Evolutionary conservation across 1,284 basidiomycete genomes (phyloP).

Genomic region (Trichosporon sp.): DNA sequence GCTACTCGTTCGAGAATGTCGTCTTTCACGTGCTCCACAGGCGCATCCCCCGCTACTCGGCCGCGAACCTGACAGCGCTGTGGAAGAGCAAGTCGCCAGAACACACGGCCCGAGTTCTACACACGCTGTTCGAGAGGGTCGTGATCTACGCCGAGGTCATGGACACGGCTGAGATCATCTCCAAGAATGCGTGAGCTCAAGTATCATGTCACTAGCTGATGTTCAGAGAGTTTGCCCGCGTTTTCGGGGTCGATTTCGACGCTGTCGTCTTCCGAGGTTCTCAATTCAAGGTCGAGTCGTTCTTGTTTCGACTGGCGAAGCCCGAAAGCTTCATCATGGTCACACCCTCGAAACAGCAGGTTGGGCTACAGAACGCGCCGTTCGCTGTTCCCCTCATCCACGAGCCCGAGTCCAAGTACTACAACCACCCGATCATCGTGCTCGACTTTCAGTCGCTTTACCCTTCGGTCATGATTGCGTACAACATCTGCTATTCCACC

Average conservation of each 20-base stretch:
- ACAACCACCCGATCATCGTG: slow-evolving; percentile 83
- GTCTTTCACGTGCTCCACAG: slow-evolving; percentile 70
- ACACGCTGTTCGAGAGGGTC: slow-evolving; percentile 62
- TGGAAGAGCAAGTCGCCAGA: slow-evolving; percentile 60
- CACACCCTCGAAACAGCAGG: slow-evolving; percentile 79
- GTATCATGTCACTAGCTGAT: neutral
- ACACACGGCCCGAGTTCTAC: slow-evolving; percentile 58
- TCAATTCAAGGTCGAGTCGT: slow-evolving; percentile 97
- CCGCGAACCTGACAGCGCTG: slow-evolving; percentile 67
- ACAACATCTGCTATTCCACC: slow-evolving; percentile 96
- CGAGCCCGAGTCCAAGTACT: slow-evolving; percentile 90
- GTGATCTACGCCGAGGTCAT: slow-evolving; percentile 69
- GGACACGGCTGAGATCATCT: slow-evolving; percentile 71
- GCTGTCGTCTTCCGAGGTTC: slow-evolving; percentile 91
- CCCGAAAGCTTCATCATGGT: slow-evolving; percentile 86
- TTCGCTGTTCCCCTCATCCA: slow-evolving; percentile 86
- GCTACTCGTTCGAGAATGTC: slow-evolving; percentile 87
- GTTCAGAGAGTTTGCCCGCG: slow-evolving; percentile 84
- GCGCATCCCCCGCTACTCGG: slow-evolving; percentile 74
- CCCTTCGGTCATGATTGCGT: slow-evolving; percentile 96
- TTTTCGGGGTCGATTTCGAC: slow-evolving; percentile 95
- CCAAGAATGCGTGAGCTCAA: slow-evolving; percentile 80
- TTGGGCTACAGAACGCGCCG: slow-evolving; percentile 92
- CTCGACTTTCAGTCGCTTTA: slow-evolving; percentile 96
- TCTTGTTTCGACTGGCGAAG: slow-evolving; percentile 97